Evolutionary conservation across 2,329 filamentous ascomycete species (phyloP), one percentile per base, ranked within the genome.

Genomic region (Microsporum audouinii): DNA sequence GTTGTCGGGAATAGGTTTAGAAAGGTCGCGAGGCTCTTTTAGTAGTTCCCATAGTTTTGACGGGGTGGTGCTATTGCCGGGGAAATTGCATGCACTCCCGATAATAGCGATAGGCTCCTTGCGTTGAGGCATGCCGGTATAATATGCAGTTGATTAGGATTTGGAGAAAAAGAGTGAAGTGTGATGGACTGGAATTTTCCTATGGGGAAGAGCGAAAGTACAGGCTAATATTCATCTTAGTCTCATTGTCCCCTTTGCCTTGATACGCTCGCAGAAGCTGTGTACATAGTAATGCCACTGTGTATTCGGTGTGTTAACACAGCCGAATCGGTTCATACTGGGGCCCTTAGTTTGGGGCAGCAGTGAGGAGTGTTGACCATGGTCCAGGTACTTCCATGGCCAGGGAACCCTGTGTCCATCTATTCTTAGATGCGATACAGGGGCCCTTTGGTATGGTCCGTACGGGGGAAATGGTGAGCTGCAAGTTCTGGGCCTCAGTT

Each of bases 11-110:
- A 67, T 39, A 14, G 63, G 49, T 3, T 17, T 34, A 7, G 45
- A 41, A n/a, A 63, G 47, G 31, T 65, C 61, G 7, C 60, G 27
- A 5, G 57, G 61, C 8, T 63, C 49, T 17, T 51, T 17, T 7
- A 73, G 67, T 5, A 76, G 59, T 7, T 72, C 59, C 74, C 73
- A 76, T 5, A 75, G 71, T 1, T 68, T 67, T 2, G 71, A 69
- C 1, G 72, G 72, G 2, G 66, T 65, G 23, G 29, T 60, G 7
- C 69, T 64, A 7, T 58, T 66, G 17, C 72, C 73, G 3, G 74
- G 71, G 36, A 75, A 69, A 8, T 72, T 68, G 59, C 72, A 75
- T 53, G 67, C 70, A 67, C 70, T 69, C 17, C 66, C 67, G 3
- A 72, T 59, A 17, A 72, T 65, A 36, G 70, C 70, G 23, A 73